Evolutionary conservation across 225 moss, liverwort and hornwort genomes (phyloP).

Genomic region (Straminergon stramineum): DNA sequence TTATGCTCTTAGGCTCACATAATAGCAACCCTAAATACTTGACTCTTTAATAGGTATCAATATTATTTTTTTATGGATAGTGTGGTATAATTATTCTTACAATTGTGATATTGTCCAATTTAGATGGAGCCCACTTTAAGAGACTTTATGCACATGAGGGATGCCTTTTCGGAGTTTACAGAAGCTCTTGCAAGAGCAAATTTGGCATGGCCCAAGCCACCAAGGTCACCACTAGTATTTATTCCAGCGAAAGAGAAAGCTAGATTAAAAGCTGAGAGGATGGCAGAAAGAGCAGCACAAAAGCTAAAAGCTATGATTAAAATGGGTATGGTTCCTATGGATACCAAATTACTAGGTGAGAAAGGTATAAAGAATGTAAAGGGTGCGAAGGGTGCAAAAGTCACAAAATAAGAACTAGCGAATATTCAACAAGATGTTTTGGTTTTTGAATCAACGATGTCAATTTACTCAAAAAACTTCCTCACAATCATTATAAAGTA

Average conservation of each 20-base stretch:
- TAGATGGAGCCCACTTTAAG: conserved; percentile 2
- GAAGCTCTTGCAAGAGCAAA: conserved; percentile 8
- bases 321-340: background rate
- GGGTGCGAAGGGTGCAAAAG: background rate
- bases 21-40: background rate
- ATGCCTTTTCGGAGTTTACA: background rate
- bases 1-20: no score
- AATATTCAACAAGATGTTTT: background rate
- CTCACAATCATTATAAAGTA: background rate
- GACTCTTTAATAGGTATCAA: no score
- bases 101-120: background rate
- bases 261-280: background rate
- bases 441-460: background rate
- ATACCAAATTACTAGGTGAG: background rate
- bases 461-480: background rate
- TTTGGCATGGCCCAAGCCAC: conserved; percentile 12
- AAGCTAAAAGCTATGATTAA: conserved; percentile 7
- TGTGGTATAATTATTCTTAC: background rate
- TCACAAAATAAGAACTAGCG: background rate
- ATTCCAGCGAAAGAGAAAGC: conserved; percentile 13
- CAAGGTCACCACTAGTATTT: background rate
- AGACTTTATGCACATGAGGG: conserved; percentile 1
- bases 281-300: background rate
- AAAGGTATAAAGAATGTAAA: background rate
- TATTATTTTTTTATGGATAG: background rate